Evolutionary conservation across 1,284 basidiomycete species (phyloP), one percentile per base, ranked within the genome.

Genomic region (Rhodotorula sp.): DNA sequence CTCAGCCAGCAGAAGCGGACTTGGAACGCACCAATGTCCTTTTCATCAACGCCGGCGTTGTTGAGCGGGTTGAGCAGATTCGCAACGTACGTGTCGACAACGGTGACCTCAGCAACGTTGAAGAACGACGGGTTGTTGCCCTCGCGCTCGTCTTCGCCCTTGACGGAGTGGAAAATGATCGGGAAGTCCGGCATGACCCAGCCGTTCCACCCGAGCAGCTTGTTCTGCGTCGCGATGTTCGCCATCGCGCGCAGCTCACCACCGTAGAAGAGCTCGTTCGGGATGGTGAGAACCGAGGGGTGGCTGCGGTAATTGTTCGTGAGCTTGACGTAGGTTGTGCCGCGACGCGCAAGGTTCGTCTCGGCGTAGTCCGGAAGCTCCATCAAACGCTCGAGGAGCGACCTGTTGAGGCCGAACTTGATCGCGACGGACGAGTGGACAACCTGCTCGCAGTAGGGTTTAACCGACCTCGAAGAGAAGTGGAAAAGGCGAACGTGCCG

Each of bases 371-470:
- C 65, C 1, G 75, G 72, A 4, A 77, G 70, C 29, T 74, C 65
- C 66, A 80, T 80, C 2, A 83, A 76, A 13, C 82, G 79, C 60
- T 83, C 82, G 34, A 83, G 76, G 3, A 83, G 74, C 4, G 81
- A 82, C 1, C 79, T 67, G 60, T 82, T 79, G 46, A 82, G 71
- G 8, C 79, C 80, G 29, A 76, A 73, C 19, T 67, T 53, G 25
- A 79, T 53, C 2, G 80, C 79, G 32, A 68, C 67, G 17, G 63
- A 53, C 4, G 80, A 81, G 8, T 76, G 69, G 32, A 83, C 77
- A 39, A 71, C 36, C 70, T 71, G 62, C n/a, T n/a, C n/a, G n/a
- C 21, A 7, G 27, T 2, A 9, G 22, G 41, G n/a, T n/a, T n/a
- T n/a, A n/a, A n/a, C 27, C 29, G 44, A 4, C 1, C 27, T 19